A percentile compares a stretch with the other conserved stretches of the same genome.
Conservation (phyloP, 495 filamentous ascomycete species). For the Trypethelium eluteriae region DNA sequence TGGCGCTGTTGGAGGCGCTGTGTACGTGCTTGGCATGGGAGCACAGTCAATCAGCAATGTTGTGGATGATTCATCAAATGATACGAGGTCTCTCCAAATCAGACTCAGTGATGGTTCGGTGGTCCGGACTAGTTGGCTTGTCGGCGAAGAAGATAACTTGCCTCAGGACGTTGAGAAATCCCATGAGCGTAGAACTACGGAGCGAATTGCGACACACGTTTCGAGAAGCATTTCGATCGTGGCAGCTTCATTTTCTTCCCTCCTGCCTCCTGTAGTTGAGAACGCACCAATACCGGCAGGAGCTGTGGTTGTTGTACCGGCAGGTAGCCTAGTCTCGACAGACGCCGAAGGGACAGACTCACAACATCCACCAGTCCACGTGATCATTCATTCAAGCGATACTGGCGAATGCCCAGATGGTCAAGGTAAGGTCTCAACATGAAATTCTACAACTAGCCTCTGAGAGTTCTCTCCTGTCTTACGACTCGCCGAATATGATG, state of each 20-base stretch:
- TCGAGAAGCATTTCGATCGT: constrained; percentile 52
- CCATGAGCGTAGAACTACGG: constrained; percentile 21
- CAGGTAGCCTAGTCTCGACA: constrained; percentile 36
- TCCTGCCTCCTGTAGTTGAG: constrained; percentile 68
- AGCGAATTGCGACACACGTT: background rate
- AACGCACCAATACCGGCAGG: constrained; percentile 66
- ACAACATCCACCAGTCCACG: constrained; percentile 53
- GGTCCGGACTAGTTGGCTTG: constrained; percentile 50
- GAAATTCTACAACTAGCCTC: too few species aligned
- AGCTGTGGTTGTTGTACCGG: constrained; percentile 64
- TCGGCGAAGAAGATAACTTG: constrained; percentile 37
- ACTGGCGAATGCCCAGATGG: constrained; percentile 78
- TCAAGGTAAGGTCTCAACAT: constrained; percentile 67
- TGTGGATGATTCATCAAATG: background rate
- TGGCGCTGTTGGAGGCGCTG: constrained; percentile 80
- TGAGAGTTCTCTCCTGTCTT: background rate
- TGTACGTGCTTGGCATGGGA: constrained; percentile 75
- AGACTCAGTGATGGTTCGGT: constrained; percentile 53
- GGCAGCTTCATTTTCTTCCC: constrained; percentile 52
- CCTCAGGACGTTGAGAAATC: constrained; percentile 29
- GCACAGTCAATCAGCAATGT: constrained; percentile 30
- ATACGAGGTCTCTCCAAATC: constrained; percentile 28
- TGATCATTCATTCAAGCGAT: constrained; percentile 72
- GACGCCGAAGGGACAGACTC: constrained; percentile 22
- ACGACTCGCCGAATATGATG: constrained; percentile 58